These are phyloP conservation scores for Elsinoe arachidis DNA, from an alignment of 2,329 filamentous ascomycete species.

Conservation along the genomic window DNA sequence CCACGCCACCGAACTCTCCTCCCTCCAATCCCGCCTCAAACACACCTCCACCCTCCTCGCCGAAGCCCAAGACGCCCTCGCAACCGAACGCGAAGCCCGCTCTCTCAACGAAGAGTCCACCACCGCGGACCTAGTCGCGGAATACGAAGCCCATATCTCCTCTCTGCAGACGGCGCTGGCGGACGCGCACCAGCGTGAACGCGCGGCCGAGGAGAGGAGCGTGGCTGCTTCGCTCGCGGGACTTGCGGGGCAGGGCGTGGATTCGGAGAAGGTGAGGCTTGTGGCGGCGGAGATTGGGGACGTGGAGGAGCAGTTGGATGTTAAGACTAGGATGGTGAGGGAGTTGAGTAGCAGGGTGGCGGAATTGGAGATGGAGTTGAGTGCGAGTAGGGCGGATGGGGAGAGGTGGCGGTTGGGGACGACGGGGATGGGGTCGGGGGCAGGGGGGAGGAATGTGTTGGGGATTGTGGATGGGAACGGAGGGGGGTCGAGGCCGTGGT, in stretches of 20 bases:
- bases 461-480: slow-evolving; percentile 8
- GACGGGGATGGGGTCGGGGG: background rate
- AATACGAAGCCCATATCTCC: background rate
- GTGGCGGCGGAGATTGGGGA: slow-evolving; percentile 6
- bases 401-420: slow-evolving; percentile 3
- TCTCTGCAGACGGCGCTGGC: background rate
- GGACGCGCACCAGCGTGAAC: background rate
- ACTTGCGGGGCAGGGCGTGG: background rate
- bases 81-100: background rate
- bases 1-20: background rate
- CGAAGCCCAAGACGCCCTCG: background rate
- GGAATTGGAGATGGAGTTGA: slow-evolving; percentile 6
- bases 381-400: background rate
- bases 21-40: background rate
- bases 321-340: slow-evolving; percentile 4
- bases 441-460: slow-evolving; percentile 5
- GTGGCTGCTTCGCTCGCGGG: slow-evolving; percentile 2
- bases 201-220: background rate
- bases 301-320: slow-evolving; percentile 11
- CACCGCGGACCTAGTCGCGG: background rate
- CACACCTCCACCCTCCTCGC: background rate
- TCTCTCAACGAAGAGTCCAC: background rate
- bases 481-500: slow-evolving; percentile 2
- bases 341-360: slow-evolving; percentile 9
- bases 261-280: slow-evolving; percentile 1